Evolutionary conservation across 2,329 filamentous ascomycete species (phyloP), one percentile per base, ranked within the genome.

Genomic region (Hypocreales sp.): DNA sequence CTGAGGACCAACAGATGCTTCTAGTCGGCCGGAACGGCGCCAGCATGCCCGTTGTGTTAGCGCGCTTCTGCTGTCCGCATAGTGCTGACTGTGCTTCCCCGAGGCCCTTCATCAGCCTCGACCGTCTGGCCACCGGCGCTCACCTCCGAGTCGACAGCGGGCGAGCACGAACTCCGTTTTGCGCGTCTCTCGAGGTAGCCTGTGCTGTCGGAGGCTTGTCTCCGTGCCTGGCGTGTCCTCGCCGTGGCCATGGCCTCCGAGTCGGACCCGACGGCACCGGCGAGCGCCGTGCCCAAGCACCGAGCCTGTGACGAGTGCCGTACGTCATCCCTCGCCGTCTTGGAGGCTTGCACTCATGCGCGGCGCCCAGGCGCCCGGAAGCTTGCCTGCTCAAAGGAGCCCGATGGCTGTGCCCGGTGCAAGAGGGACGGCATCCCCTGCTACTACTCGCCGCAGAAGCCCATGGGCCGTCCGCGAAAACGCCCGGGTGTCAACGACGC

Each of bases 251-350:
- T 48, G 47, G 28, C 37, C 19, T 30, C 39, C 24, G 35, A 36
- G 13, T 8, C 28, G 7, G n/a, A n/a, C n/a, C n/a, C n/a, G n/a
- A n/a, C n/a, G n/a, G 17, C 26, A 12, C 29, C 33, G 17, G 28
- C 28, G 14, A 28, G 34, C 23, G 39, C 35, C 27, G 37, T 48
- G 33, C 43, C 54, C 33, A 75, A 70, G 42, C 68, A 67, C 35
- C 61, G 69, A 25, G 71, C 72, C 34, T 78, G 72, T 47, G 72
- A 78, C 47, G 71, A 75, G 47, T 78, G 72, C 50, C 62, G 72
- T 77, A 60, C 50, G 68, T 29, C 5, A 8, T 28, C 13, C 13
- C 16, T 10, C 12, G 8, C 20, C 21, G 24, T 15, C n/a, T n/a
- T n/a, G 7, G 18, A 20, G 10, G 18, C 7, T 10, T 20, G 18